Percentiles rank a stretch among this genome's conserved stretches.
Conservation (phyloP, 306 rosid species). For the Vigna nakashimae region DNA sequence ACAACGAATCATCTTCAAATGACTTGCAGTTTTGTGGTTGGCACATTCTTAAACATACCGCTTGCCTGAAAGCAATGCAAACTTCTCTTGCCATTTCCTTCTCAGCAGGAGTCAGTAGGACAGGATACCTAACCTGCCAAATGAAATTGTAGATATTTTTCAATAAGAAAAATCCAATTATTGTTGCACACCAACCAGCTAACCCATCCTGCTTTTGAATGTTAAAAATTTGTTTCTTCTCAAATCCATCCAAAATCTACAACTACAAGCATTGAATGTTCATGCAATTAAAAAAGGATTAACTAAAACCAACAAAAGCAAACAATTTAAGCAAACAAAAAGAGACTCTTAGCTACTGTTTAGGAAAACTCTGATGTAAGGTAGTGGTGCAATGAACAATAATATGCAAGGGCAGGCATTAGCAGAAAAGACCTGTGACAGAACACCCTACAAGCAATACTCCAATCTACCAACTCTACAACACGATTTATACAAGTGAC, state of each 20-base stretch:
- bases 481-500: too few species aligned
- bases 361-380: too few species aligned
- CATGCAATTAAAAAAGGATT: slow-evolving; percentile 23
- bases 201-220: slow-evolving; percentile 16
- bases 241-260: neutral
- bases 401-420: too few species aligned
- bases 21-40: slow-evolving; percentile 9
- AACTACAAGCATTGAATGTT: slow-evolving; percentile 7
- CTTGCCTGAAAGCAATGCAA: slow-evolving; percentile 92
- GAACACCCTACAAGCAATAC: too few species aligned
- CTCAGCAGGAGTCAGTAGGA: slow-evolving; percentile 87
- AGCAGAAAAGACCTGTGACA: too few species aligned
- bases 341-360: too few species aligned
- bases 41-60: slow-evolving; percentile 62
- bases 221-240: slow-evolving; percentile 9
- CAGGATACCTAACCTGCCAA: slow-evolving; percentile 95
- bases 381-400: too few species aligned
- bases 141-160: slow-evolving; percentile 43
- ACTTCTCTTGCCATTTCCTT: slow-evolving; percentile 98
- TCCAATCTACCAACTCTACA: too few species aligned
- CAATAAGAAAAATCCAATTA: slow-evolving; percentile 34
- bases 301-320: slow-evolving; percentile 20
- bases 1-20: slow-evolving; percentile 7
- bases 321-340: too few species aligned
- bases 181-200: slow-evolving; percentile 21